Evolutionary conservation across 2,329 filamentous ascomycete genomes (phyloP).

Genomic region (Cordyceps farinosa): DNA sequence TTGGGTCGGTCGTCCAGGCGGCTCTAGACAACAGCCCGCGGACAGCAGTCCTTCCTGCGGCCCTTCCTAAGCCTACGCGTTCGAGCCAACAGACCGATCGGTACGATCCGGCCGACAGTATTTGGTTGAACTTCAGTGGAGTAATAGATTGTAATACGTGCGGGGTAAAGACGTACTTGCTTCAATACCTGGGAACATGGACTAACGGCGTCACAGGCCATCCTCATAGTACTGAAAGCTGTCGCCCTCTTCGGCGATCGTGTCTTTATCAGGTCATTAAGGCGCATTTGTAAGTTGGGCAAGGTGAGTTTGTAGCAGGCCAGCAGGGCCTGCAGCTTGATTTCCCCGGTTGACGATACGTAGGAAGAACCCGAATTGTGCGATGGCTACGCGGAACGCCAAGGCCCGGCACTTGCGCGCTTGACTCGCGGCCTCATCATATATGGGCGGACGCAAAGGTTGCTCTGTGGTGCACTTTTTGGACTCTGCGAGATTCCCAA

Average conservation of each 20-base stretch:
- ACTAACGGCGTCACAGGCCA: constrained; percentile 17
- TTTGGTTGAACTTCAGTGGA: constrained; percentile 27
- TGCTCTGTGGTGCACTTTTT: constrained; percentile 52
- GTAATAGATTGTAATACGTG: constrained; percentile 26
- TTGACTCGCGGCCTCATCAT: constrained; percentile 45
- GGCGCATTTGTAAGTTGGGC: constrained; percentile 33
- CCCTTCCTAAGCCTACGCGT: too few species aligned
- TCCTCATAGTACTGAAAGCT: constrained; percentile 38
- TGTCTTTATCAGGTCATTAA: constrained; percentile 34
- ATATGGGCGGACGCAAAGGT: constrained; percentile 46
- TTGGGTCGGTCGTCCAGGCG: background rate
- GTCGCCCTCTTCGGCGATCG: constrained; percentile 41
- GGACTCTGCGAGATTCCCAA: constrained; percentile 50
- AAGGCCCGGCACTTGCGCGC: constrained; percentile 52
- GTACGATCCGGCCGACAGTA: constrained; percentile 20
- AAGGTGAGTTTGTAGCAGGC: constrained; percentile 24
- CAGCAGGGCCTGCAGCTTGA: background rate
- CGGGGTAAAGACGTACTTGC: constrained; percentile 21
- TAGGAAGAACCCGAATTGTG: constrained; percentile 56
- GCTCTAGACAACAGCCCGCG: background rate
- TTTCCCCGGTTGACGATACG: background rate
- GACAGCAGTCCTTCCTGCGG: background rate
- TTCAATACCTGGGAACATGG: background rate
- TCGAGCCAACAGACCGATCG: too few species aligned
- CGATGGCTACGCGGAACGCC: constrained; percentile 45